phyloP scores from a whole-genome alignment of 116 monocot species.

The Zostera marina region DNA sequence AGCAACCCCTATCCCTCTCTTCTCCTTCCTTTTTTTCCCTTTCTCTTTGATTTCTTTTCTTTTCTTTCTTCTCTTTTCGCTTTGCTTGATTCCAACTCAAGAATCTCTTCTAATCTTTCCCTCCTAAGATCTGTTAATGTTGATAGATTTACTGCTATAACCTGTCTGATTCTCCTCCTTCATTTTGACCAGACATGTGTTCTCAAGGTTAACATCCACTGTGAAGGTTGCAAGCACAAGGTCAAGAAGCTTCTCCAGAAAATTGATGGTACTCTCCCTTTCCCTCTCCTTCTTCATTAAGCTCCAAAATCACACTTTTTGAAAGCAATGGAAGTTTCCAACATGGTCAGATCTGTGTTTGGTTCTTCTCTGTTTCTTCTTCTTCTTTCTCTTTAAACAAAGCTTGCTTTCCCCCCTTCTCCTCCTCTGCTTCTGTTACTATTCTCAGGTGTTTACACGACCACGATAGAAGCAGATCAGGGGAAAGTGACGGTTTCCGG shows the following conservation, averaged over 20 bases:
- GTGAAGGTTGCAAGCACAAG: conserved; percentile 32
- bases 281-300: background rate
- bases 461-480: conserved; percentile 45
- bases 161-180: background rate
- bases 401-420: background rate
- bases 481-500: conserved; percentile 38
- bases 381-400: background rate
- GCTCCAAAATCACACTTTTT: conserved; percentile 4
- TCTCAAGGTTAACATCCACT: conserved; percentile 35
- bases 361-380: background rate
- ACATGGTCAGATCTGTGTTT: background rate
- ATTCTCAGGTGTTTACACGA: conserved; percentile 44
- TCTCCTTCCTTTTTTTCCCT: background rate
- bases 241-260: conserved; percentile 36
- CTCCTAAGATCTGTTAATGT: background rate
- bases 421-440: background rate
- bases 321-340: conserved; percentile 1
- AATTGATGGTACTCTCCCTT: conserved; percentile 16
- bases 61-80: background rate
- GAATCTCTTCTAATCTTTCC: background rate
- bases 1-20: too few species aligned
- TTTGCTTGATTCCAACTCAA: conserved; percentile 4
- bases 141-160: background rate
- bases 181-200: conserved; percentile 17
- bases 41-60: background rate